Conservation (phyloP, 257 asterid species). For the Fraxinus pennsylvanica region DNA sequence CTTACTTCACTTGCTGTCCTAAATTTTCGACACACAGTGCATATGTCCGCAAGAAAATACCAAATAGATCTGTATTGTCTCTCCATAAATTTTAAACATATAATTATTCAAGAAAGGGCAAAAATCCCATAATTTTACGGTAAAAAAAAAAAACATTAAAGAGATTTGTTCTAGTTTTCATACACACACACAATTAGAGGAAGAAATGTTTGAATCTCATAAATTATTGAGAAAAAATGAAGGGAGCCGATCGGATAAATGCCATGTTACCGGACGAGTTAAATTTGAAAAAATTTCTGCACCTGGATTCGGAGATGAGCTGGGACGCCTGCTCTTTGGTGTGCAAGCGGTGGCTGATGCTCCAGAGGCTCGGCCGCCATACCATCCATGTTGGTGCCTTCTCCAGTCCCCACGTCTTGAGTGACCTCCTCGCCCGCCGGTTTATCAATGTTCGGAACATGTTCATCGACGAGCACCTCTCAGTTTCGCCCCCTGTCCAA, state of each 20-base stretch:
- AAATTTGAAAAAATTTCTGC: slow-evolving; percentile 20
- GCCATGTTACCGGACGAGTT: background rate
- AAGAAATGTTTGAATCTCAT: background rate
- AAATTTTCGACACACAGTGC: background rate
- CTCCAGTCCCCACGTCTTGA: slow-evolving; percentile 32
- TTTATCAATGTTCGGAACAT: too few relatives aligned
- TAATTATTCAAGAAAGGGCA: background rate
- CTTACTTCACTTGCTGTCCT: background rate
- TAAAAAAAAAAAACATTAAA: background rate
- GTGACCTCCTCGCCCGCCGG: too few relatives aligned
- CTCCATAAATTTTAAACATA: background rate
- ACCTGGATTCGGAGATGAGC: slow-evolving; percentile 48
- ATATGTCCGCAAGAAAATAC: background rate
- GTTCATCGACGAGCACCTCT: too few relatives aligned
- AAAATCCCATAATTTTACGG: background rate
- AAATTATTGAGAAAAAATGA: slow-evolving; percentile 38
- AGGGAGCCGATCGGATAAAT: slow-evolving; percentile 61
- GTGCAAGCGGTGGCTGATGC: slow-evolving; percentile 81
- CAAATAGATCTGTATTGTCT: background rate
- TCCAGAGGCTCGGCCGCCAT: slow-evolving; percentile 76
- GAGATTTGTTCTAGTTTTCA: background rate
- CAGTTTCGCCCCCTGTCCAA: too few relatives aligned
- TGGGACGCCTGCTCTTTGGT: slow-evolving; percentile 75
- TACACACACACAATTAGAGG: background rate
- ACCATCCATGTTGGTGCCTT: slow-evolving; percentile 74